phyloP scores from a whole-genome alignment of 2,329 filamentous ascomycete species.

The Leptographium radiaticola region DNA sequence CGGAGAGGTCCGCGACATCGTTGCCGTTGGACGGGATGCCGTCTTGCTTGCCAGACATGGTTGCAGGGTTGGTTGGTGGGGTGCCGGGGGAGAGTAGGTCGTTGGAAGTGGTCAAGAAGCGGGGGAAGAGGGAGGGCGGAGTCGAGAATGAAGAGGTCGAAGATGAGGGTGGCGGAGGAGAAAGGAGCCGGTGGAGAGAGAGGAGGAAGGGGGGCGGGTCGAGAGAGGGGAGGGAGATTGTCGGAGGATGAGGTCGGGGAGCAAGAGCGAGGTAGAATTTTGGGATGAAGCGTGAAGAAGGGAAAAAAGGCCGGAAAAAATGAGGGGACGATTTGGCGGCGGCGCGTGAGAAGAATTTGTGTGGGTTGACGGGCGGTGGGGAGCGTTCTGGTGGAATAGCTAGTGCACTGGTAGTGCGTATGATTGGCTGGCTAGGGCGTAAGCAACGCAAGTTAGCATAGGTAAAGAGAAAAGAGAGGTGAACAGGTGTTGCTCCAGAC shows the following conservation, averaged over 20 bases:
- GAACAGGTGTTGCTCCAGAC: no score
- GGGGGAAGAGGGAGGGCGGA: slow-evolving; percentile 11
- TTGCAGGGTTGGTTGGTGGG: not conserved
- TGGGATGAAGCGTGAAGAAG: not conserved
- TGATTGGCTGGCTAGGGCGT: not conserved
- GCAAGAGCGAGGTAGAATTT: not conserved
- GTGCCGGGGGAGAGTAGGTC: not conserved
- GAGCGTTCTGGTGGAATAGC: not conserved
- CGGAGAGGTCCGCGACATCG: slow-evolving; percentile 46
- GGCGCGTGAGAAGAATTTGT: slow-evolving; percentile 6
- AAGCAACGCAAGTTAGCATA: not conserved
- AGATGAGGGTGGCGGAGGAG: slow-evolving; percentile 4
- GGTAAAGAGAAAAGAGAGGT: not conserved
- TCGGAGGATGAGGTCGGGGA: not conserved
- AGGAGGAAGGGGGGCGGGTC: slow-evolving; percentile 2
- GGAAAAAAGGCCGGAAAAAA: not conserved
- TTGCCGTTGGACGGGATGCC: slow-evolving; percentile 43
- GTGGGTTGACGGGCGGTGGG: slow-evolving; percentile 2
- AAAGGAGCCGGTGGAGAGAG: slow-evolving; percentile 9
- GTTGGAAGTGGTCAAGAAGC: not conserved
- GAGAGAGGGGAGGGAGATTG: not conserved
- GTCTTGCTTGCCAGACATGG: slow-evolving; percentile 51
- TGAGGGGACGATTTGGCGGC: slow-evolving; percentile 2
- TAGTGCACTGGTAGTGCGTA: not conserved
- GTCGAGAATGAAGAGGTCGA: slow-evolving; percentile 2